Evolutionary conservation across 1,284 basidiomycete species (phyloP).

Genomic region (Austropuccinia psidii): DNA sequence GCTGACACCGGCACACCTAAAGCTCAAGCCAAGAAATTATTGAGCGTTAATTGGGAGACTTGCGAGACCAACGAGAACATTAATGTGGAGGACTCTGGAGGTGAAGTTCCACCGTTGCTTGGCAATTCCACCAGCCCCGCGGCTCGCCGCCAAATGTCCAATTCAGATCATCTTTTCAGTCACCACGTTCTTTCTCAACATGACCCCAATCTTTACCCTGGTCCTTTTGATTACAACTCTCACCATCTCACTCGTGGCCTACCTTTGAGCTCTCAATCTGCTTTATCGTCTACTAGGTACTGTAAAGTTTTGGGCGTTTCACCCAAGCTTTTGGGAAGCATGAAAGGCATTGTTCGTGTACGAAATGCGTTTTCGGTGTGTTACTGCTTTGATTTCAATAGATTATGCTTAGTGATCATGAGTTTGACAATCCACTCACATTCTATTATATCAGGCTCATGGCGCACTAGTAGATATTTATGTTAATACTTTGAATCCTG

Average conservation of each 20-base stretch:
- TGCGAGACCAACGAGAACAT: not conserved
- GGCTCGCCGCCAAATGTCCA: not conserved
- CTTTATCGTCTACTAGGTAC: slow-evolving; percentile 4
- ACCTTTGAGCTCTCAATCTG: not conserved
- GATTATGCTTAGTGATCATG: not conserved
- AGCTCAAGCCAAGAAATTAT: not conserved
- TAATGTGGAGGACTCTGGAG: not conserved
- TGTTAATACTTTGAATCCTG: slow-evolving; percentile 31
- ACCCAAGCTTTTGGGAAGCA: slow-evolving; percentile 32
- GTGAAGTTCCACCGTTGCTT: not conserved
- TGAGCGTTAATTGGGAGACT: slow-evolving; percentile 15
- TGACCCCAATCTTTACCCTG: not conserved
- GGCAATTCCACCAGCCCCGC: not conserved
- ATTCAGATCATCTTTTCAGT: not conserved
- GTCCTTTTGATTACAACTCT: no score
- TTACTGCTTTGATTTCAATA: not conserved
- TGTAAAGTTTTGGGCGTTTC: slow-evolving; percentile 29
- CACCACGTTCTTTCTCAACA: not conserved
- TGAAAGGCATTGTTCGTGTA: slow-evolving; percentile 34
- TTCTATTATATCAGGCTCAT: not conserved
- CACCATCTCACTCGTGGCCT: not conserved
- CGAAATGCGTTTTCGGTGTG: slow-evolving; percentile 34
- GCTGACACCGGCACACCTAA: slow-evolving; percentile 3
- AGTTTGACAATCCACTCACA: not conserved
- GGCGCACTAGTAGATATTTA: slow-evolving; percentile 32